Base-by-base conservation (phyloP, 768 basidiomycete genomes). In the Pulveroboletus sp. region DNA sequence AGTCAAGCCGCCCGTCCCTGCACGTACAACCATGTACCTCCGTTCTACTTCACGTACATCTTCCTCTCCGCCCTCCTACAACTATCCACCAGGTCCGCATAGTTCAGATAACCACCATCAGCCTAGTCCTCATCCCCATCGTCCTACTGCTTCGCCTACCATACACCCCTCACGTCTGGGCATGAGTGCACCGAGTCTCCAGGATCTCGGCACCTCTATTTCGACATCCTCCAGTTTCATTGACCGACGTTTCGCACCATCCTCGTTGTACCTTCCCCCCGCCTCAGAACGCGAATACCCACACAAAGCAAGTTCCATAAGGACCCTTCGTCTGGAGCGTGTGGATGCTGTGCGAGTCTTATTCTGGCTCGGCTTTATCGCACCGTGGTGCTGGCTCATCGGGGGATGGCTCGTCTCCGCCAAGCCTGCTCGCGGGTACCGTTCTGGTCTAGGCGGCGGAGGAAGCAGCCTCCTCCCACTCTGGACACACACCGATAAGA, bases 301-400 rank as follows among this genome's bases (percentile, higher is more conserved):
- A 60, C 57, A 55, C 5, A 50, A 54, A 10, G 51, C 49, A 30
- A 49, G 56, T 15, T 14, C 49, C 10, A 49, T 38, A n/a, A 54
- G 62, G 67, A 18, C 17, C 18, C 11, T 43, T 8, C 53, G 28
- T 27, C 38, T 32, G 1, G 56, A 60, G 21, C 50, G 49, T 6
- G n/a, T 46, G 26, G 62, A 69, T 27, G 57, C 79, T 0, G 72
- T 78, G 3, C 75, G 77, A 58, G 76, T 83, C 63, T 69, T 86
- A n/a, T 89, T 89, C 68, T 88, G 83, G 82, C 49, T 83, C 0
- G 86, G 86, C 4, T 89, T 89, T 57, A 49, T 86, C 41, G 82
- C 77, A 40, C 86, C 86, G 0, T 79, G 84, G 66, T 76, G 86
- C 46, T 89, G 86, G 86, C 74, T 89, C 39, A 73, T 88, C 13